Evolutionary conservation across 176 grass and related monocot species (phyloP).

Genomic region (Hordeum marinum): DNA sequence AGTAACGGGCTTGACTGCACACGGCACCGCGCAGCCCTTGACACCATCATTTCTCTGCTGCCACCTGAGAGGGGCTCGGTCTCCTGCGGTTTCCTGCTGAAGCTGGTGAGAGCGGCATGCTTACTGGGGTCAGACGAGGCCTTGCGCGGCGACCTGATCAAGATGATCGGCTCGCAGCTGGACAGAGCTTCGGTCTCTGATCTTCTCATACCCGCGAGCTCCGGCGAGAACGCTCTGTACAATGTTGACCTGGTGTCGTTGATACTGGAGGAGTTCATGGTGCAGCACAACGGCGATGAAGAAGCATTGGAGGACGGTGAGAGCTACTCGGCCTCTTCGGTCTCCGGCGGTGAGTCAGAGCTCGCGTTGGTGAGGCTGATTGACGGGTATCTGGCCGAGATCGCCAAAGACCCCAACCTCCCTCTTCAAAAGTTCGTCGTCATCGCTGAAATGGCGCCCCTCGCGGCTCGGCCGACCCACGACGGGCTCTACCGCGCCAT

Average conservation of each 20-base stretch:
- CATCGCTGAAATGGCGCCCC: conserved; percentile 54
- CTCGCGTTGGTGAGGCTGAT: conserved; percentile 49
- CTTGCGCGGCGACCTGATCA: conserved; percentile 30
- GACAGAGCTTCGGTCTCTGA: conserved; percentile 68
- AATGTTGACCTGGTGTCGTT: conserved; percentile 53
- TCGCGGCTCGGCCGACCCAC: conserved; percentile 43
- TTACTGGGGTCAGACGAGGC: conserved; percentile 47
- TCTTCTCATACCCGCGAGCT: conserved; percentile 51
- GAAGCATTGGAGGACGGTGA: conserved; percentile 48
- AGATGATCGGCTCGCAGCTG: conserved; percentile 49
- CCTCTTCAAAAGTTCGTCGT: conserved; percentile 52
- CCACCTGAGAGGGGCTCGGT: conserved; percentile 52
- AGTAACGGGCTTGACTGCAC: conserved; percentile 44
- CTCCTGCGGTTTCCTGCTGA: conserved; percentile 67
- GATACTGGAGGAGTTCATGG: conserved; percentile 69
- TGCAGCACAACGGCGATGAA: conserved; percentile 27
- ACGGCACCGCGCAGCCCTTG: conserved; percentile 36
- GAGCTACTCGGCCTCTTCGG: not conserved
- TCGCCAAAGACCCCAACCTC: conserved; percentile 68
- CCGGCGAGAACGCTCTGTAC: conserved; percentile 22
- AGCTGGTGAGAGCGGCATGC: conserved; percentile 66
- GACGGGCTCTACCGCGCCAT: conserved; percentile 83
- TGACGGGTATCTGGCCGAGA: conserved; percentile 67
- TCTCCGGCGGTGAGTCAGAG: conserved; percentile 18
- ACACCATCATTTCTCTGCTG: conserved; percentile 58